phyloP scores from a whole-genome alignment of 345 rosid species.

The Mallotus nudiflorus region DNA sequence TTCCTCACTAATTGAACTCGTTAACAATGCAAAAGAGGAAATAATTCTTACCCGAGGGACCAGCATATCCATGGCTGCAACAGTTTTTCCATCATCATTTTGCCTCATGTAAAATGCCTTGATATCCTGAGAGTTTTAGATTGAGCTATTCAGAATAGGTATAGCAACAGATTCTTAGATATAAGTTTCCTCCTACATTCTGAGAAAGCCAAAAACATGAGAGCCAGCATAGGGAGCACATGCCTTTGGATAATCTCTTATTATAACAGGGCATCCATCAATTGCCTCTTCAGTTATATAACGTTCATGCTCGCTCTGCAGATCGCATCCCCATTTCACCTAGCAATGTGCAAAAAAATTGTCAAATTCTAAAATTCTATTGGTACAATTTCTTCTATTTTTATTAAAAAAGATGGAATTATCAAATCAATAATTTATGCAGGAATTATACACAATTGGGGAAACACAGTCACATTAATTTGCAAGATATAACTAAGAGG shows the following conservation, averaged over 20 bases:
- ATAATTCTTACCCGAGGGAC: slow-evolving; percentile 80
- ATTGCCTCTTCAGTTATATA: slow-evolving; percentile 90
- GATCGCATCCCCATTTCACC: slow-evolving; percentile 98
- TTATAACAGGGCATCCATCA: slow-evolving; percentile 79
- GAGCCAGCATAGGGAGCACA: slow-evolving; percentile 1
- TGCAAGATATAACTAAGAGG: background rate
- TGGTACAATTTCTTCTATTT: too few species aligned
- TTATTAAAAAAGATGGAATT: too few species aligned
- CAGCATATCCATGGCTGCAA: slow-evolving; percentile 98
- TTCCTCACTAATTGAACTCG: background rate
- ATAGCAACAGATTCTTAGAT: background rate
- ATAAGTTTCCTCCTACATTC: background rate
- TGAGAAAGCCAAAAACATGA: slow-evolving; percentile 9
- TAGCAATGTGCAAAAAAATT: slow-evolving; percentile 24
- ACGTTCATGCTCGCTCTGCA: slow-evolving; percentile 99
- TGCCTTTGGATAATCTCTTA: slow-evolving; percentile 96
- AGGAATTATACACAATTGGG: too few species aligned
- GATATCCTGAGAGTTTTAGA: slow-evolving; percentile 58
- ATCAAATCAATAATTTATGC: too few species aligned
- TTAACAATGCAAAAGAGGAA: background rate
- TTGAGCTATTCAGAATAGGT: slow-evolving; percentile 9
- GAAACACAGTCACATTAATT: slow-evolving; percentile 4
- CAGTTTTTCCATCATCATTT: slow-evolving; percentile 95
- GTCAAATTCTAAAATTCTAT: too few species aligned
- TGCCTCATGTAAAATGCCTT: slow-evolving; percentile 98